phyloP scores from a whole-genome alignment of 176 grass and related monocot genomes.

The Luzula sylvatica region DNA sequence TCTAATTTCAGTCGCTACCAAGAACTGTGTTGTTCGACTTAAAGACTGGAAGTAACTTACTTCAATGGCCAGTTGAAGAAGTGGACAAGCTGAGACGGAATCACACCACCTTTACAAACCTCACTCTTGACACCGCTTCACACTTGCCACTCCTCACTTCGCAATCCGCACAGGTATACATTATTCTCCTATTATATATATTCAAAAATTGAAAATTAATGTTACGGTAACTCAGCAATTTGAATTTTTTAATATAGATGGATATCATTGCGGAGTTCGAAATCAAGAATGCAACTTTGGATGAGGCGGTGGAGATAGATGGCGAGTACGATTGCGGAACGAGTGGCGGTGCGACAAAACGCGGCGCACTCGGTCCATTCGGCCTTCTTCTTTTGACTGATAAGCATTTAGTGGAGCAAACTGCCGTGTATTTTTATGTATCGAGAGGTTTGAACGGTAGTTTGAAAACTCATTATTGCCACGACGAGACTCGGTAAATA shows the following conservation, averaged over 20 bases:
- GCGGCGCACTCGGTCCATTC: constrained; percentile 59
- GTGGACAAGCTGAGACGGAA: constrained; percentile 48
- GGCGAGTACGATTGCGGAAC: constrained; percentile 73
- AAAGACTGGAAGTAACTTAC: constrained; percentile 61
- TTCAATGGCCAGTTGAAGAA: constrained; percentile 88
- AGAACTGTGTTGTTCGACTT: constrained; percentile 68
- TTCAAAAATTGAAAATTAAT: too few relatives aligned
- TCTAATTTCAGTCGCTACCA: constrained; percentile 39
- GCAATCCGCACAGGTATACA: constrained; percentile 49
- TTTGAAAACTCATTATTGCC: constrained; percentile 69
- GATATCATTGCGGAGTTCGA: constrained; percentile 70
- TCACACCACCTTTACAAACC: constrained; percentile 30
- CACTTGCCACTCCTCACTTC: constrained; percentile 37
- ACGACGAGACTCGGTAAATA: constrained; percentile 49
- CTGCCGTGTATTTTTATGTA: constrained; percentile 77
- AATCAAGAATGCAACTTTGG: constrained; percentile 24
- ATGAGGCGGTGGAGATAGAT: constrained; percentile 27
- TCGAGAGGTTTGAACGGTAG: constrained; percentile 38
- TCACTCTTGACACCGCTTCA: constrained; percentile 52
- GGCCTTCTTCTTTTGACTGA: constrained; percentile 66
- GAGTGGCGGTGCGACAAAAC: constrained; percentile 35
- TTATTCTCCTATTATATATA: too few relatives aligned
- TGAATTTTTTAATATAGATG: too few relatives aligned
- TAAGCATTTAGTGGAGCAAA: constrained; percentile 37
- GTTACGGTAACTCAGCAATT: too few relatives aligned